Base-by-base conservation (phyloP, 805 yeast species). In the Pichia manshurica region DNA sequence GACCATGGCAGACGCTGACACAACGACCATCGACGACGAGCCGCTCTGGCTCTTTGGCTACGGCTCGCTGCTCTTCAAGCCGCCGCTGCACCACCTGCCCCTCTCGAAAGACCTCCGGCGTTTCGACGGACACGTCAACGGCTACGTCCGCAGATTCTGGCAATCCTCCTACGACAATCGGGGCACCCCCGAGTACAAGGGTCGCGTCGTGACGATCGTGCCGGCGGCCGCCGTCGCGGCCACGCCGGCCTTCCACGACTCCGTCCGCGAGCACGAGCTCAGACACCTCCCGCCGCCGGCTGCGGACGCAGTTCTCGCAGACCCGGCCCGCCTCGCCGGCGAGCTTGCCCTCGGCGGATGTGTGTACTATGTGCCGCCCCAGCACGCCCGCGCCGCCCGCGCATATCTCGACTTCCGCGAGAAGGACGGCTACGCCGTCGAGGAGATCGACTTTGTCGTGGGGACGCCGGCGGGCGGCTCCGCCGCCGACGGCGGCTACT, bases 131-230 rank as follows among this genome's bases (percentile, higher is more conserved):
- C 77, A 81, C 41, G 71, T 90, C 21, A 71, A 72, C 44, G 96
- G 96, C 2, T 88, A 71, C 55, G 78, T 82, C 1, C 73, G 98
- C 19, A 68, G 96, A 39, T 90, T 90, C 61, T 90, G 96, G 96
- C 97, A 90, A 64, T 77, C 87, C 32, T 83, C 93, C 10, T 79
- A 82, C 21, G 97, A 90, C 62, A 96, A 91, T 63, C 68, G 97
- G 45, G 97, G 97, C 1, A 84, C 95, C 0, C 88, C 87, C 0
- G 86, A 78, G 48, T 61, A 67, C n/a, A 96, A 95, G 1, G 98
- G 98, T 0, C 66, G 97, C 31, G 97, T 90, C 1, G 96, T 78
- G 9, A 90, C 97, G 0, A 68, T 90, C 40, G 71, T 90, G 1
- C 77, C 89, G 9, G 68, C 76, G 39, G 73, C 74, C 7, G 80